Percentiles rank a stretch among this genome's conserved stretches.
Evolutionary conservation across 176 grass and related monocot genomes (phyloP).

Genomic region (Eragrostis nindensis): DNA sequence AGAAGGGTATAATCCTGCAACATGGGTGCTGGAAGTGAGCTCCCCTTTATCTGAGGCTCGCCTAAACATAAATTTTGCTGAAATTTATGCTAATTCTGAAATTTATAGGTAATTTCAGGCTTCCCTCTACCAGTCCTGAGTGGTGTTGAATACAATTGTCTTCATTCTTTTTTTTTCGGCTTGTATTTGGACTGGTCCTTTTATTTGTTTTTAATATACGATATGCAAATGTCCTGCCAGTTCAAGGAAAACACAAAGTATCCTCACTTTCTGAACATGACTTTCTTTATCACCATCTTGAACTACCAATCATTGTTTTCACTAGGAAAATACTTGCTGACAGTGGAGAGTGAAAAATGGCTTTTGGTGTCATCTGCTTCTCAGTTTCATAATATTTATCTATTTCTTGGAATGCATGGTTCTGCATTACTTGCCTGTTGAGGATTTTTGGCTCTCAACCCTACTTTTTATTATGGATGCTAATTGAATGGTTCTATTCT

Average conservation of each 20-base stretch:
- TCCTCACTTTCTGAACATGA: neutral
- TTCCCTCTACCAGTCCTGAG: neutral
- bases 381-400: neutral
- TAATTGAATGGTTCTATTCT: neutral
- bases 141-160: neutral
- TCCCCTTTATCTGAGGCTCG: constrained; percentile 59
- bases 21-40: constrained; percentile 91
- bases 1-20: constrained; percentile 88
- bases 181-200: no score
- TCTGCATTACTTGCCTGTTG: neutral
- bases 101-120: constrained; percentile 61
- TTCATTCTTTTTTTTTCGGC: no score
- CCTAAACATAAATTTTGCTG: constrained; percentile 71
- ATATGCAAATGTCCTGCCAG: no score
- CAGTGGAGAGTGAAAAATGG: neutral
- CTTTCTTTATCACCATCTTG: constrained; percentile 9
- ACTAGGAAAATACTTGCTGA: no score
- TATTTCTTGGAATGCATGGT: neutral
- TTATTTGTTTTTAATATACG: no score
- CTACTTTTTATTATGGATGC: neutral
- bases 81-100: constrained; percentile 72
- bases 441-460: neutral
- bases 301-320: no score
- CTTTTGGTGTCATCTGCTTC: neutral
- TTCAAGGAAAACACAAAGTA: no score